These are phyloP conservation scores for Telfairia occidentalis DNA, from an alignment of 331 rosid species.

Conservation along the genomic window DNA sequence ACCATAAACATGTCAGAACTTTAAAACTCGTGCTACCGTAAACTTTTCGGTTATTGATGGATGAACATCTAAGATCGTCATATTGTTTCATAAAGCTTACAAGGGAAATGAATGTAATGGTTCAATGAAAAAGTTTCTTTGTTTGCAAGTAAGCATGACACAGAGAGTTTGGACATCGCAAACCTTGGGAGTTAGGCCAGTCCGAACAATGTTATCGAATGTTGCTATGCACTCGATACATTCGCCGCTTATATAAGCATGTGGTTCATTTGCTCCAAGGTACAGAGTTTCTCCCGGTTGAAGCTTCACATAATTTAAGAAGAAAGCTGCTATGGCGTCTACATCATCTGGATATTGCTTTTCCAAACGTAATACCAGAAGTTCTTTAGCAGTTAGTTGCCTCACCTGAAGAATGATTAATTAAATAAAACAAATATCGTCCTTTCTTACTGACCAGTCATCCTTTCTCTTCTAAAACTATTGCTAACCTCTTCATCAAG, in stretches of 20 bases:
- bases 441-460: no score
- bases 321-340: conserved; percentile 81
- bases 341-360: conserved; percentile 77
- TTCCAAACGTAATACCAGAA: conserved; percentile 58
- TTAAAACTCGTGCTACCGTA: background rate
- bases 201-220: conserved; percentile 91
- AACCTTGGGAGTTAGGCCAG: conserved; percentile 85
- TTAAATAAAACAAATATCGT: background rate
- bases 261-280: conserved; percentile 85
- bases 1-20: background rate
- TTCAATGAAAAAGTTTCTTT: conserved; percentile 23
- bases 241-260: conserved; percentile 75
- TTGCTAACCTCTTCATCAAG: no score
- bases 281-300: conserved; percentile 77
- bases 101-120: background rate
- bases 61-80: background rate
- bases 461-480: no score
- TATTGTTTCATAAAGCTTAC: background rate
- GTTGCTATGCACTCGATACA: conserved; percentile 97
- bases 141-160: conserved; percentile 95
- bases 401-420: conserved; percentile 36
- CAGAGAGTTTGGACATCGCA: conserved; percentile 82
- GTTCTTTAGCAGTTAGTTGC: conserved; percentile 70
- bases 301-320: conserved; percentile 75
- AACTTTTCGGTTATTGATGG: background rate